Conservation (phyloP, 345 rosid genomes). For the Corymbia maculata region DNA sequence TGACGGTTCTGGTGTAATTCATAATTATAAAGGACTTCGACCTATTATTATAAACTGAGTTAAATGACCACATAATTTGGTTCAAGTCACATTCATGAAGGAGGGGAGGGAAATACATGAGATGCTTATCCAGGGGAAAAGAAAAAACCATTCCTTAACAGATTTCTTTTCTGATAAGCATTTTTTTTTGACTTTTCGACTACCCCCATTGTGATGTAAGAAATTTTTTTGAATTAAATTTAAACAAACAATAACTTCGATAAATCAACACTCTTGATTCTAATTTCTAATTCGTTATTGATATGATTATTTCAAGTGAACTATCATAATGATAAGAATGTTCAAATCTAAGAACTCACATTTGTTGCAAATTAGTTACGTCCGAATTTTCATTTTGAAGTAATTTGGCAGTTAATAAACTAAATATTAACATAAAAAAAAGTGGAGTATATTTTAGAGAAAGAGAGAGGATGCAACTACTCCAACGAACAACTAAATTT, state of each 20-base stretch:
- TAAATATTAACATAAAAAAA: neutral
- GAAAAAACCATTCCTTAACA: neutral
- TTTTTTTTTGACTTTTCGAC: no score
- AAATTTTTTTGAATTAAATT: neutral
- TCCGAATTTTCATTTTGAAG: neutral
- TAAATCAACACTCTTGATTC: neutral
- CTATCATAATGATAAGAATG: neutral
- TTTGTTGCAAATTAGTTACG: neutral
- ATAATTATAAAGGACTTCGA: neutral
- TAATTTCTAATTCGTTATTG: neutral
- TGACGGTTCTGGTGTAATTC: neutral
- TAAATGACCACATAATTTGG: neutral
- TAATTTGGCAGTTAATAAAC: neutral
- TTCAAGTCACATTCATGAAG: neutral
- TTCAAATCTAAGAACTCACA: neutral
- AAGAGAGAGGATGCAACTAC: neutral
- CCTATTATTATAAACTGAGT: neutral
- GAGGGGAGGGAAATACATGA: neutral
- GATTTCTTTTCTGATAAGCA: neutral
- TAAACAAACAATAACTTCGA: neutral
- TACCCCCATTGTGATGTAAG: neutral
- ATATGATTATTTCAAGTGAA: accelerated
- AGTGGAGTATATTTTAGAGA: neutral
- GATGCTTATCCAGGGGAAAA: neutral
- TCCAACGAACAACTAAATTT: neutral